A percentile compares a stretch with the other conserved stretches of the same genome.
These are phyloP conservation scores for Diaporthe sp. DNA, from an alignment of 2,329 filamentous ascomycete species.

Conservation along the genomic window DNA sequence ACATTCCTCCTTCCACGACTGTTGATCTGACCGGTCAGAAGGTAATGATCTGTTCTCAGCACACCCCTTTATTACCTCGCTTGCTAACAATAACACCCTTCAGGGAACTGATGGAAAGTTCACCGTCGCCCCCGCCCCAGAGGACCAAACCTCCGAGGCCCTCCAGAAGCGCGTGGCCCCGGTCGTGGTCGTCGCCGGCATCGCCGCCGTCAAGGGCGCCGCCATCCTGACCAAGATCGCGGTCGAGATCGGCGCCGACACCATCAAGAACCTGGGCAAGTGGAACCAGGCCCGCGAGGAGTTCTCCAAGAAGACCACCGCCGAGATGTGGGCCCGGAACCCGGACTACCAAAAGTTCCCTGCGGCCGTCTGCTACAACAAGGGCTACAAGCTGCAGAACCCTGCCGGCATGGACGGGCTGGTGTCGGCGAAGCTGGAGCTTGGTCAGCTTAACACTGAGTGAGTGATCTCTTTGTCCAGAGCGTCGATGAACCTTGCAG, in stretches of 20 bases:
- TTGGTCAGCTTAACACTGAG: conserved; percentile 41
- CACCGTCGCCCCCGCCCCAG: conserved; percentile 32
- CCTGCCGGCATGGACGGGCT: conserved; percentile 31
- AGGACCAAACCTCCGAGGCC: conserved; percentile 24
- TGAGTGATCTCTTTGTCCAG: background rate
- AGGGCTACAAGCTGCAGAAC: conserved; percentile 40
- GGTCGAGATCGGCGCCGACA: conserved; percentile 33
- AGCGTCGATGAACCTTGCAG: too few species aligned
- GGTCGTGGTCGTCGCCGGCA: conserved; percentile 44
- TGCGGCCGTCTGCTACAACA: conserved; percentile 43
- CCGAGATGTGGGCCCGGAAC: conserved; percentile 43
- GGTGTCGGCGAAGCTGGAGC: conserved; percentile 37
- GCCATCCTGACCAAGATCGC: conserved; percentile 35
- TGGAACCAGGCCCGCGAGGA: conserved; percentile 41
- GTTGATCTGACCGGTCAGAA: conserved; percentile 34
- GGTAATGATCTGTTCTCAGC: background rate
- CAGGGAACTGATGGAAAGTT: conserved; percentile 28
- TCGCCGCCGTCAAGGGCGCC: conserved; percentile 27
- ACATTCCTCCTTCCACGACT: conserved; percentile 27
- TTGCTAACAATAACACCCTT: background rate
- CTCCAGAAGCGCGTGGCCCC: conserved; percentile 36
- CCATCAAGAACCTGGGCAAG: conserved; percentile 38
- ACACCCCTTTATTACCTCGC: background rate
- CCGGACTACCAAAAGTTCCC: conserved; percentile 39
- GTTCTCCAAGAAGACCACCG: conserved; percentile 42